These are phyloP conservation scores for Lyophyllum semitale DNA, from an alignment of 768 basidiomycete species.

Conservation along the genomic window DNA sequence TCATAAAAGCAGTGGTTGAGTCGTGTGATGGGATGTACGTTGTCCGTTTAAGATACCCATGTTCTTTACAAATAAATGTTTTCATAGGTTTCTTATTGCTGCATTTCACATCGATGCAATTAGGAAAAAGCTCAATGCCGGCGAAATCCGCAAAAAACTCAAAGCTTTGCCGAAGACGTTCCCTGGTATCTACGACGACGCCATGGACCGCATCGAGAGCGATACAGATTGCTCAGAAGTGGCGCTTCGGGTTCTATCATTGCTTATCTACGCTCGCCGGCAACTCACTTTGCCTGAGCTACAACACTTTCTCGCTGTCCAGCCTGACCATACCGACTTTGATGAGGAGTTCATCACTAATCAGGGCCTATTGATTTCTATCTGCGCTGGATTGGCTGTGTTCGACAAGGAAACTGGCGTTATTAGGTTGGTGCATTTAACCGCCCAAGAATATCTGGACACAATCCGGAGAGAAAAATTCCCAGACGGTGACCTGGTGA, in stretches of 20 bases:
- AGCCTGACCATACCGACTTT: too few relatives aligned
- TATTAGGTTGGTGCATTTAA: background rate
- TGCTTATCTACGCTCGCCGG: too few relatives aligned
- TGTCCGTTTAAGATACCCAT: background rate
- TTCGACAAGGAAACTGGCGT: background rate
- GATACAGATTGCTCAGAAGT: background rate
- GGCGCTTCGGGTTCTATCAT: too few relatives aligned
- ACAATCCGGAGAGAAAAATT: background rate
- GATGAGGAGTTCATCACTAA: too few relatives aligned
- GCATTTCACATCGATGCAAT: background rate
- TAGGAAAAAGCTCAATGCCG: background rate
- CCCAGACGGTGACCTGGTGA: background rate
- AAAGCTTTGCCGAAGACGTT: background rate
- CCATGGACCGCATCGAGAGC: background rate
- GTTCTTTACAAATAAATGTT: too few relatives aligned
- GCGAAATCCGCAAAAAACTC: background rate
- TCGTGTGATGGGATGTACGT: background rate
- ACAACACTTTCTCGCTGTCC: too few relatives aligned
- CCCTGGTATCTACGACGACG: background rate
- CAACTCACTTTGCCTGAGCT: too few relatives aligned
- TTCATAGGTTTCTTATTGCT: background rate
- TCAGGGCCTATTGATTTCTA: background rate
- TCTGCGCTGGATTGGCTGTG: background rate
- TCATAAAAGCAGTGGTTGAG: background rate
- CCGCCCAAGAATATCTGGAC: background rate